A percentile compares a stretch with the other conserved stretches of the same genome.
Evolutionary conservation across 2,329 filamentous ascomycete species (phyloP).

Genomic region (Trichoderma semiorbis): DNA sequence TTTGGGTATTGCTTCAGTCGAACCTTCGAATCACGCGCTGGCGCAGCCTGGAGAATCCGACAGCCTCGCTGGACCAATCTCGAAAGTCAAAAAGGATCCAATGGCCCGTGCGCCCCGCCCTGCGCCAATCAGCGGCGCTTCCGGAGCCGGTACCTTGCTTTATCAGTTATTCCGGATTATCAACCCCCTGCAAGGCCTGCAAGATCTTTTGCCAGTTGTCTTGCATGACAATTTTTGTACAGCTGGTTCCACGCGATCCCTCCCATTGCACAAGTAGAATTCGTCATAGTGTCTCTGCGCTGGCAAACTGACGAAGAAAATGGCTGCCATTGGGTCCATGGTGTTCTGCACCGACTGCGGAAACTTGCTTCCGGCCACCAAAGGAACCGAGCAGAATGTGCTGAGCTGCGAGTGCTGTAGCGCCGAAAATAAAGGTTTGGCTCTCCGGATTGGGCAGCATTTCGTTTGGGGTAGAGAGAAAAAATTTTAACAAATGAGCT

Average conservation of each 20-base stretch:
- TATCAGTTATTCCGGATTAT: conserved; percentile 32
- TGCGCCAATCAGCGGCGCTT: conserved; percentile 23
- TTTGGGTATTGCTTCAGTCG: conserved; percentile 8
- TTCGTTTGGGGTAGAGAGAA: not conserved
- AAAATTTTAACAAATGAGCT: conserved; percentile 20
- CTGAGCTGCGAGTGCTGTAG: conserved; percentile 84
- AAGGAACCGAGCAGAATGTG: conserved; percentile 70
- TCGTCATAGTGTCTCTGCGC: conserved; percentile 10
- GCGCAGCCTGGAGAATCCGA: conserved; percentile 19
- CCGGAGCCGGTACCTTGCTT: conserved; percentile 24
- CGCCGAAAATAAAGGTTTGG: conserved; percentile 73
- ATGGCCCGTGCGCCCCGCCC: conserved; percentile 4
- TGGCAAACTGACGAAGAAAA: conserved; percentile 35
- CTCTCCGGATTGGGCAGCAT: conserved; percentile 10
- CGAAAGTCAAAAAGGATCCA: not conserved
- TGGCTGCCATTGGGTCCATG: conserved; percentile 87
- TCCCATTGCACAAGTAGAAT: conserved; percentile 6
- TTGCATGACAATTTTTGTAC: conserved; percentile 27
- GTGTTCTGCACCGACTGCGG: conserved; percentile 93
- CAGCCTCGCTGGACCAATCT: conserved; percentile 21
- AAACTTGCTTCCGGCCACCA: conserved; percentile 79
- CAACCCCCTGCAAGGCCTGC: conserved; percentile 8
- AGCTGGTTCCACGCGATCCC: conserved; percentile 15
- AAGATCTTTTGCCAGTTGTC: conserved; percentile 19
- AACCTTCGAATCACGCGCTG: conserved; percentile 16